Conservation (phyloP, 176 grass and related monocot genomes). For the Cenchrus americanus region DNA sequence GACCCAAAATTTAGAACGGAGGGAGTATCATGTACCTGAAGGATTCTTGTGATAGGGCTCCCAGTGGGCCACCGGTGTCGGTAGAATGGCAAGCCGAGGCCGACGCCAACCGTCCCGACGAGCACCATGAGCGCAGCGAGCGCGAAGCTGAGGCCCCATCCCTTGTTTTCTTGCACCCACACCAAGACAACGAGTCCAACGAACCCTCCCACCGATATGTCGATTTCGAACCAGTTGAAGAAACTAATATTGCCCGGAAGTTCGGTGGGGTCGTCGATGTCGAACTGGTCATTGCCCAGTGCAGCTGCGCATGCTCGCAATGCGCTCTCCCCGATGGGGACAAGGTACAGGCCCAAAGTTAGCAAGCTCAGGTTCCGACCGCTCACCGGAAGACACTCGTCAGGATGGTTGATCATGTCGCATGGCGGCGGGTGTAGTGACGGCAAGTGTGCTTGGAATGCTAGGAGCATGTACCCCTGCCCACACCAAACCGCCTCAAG, state of each 20-base stretch:
- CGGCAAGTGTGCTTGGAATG: conserved; percentile 47
- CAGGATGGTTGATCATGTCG: conserved; percentile 32
- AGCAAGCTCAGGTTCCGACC: conserved; percentile 47
- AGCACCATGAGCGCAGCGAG: conserved; percentile 41
- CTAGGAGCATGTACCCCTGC: conserved; percentile 54
- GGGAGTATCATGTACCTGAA: conserved; percentile 39
- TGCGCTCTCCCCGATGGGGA: conserved; percentile 44
- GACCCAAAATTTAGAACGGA: no score
- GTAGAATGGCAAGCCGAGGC: conserved; percentile 45
- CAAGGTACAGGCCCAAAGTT: conserved; percentile 56
- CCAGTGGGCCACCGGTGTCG: conserved; percentile 61
- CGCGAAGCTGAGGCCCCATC: conserved; percentile 51
- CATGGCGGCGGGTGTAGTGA: conserved; percentile 57
- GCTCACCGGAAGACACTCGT: conserved; percentile 26
- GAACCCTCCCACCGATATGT: conserved; percentile 49
- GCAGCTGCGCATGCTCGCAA: conserved; percentile 45
- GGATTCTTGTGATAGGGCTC: conserved; percentile 66
- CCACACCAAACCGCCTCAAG: no score
- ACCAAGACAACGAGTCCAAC: conserved; percentile 56
- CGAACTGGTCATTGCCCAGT: conserved; percentile 72
- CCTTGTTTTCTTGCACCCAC: conserved; percentile 66
- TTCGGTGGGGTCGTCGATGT: conserved; percentile 34
- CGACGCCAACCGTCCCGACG: conserved; percentile 22
- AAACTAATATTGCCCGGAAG: conserved; percentile 47
- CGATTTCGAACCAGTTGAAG: conserved; percentile 74